Evolutionary conservation across 169 alveolate genomes (phyloP).

Genomic region (Neospora caninum): DNA sequence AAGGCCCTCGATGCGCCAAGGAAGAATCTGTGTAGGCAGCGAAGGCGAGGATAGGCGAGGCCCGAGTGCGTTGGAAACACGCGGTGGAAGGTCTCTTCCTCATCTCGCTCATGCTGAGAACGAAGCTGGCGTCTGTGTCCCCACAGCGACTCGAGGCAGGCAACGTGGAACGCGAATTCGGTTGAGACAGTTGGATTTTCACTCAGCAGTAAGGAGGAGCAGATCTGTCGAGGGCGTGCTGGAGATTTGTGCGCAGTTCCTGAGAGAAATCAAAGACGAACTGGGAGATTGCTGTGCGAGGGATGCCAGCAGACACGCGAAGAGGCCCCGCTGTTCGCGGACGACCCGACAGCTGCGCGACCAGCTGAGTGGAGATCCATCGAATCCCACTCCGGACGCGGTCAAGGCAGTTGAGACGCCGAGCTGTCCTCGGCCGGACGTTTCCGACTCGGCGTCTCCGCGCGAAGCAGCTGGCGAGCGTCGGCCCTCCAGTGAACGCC

Average conservation of each 20-base stretch:
- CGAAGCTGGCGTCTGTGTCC: background rate
- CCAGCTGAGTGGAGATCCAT: too few relatives aligned
- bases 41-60: too few relatives aligned
- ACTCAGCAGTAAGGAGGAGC: background rate
- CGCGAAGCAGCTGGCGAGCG: too few relatives aligned
- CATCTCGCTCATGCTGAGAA: background rate
- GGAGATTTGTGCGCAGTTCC: background rate
- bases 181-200: background rate
- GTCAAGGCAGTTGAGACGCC: too few relatives aligned
- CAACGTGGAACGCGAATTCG: background rate
- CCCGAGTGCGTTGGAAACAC: too few relatives aligned
- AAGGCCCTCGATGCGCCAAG: too few relatives aligned
- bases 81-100: background rate
- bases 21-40: too few relatives aligned
- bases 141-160: background rate
- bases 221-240: conserved; percentile 2
- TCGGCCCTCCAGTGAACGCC: too few relatives aligned
- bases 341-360: background rate
- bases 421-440: background rate
- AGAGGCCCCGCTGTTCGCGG: background rate
- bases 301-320: background rate
- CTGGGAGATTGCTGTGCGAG: background rate
- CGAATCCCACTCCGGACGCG: too few relatives aligned
- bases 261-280: background rate
- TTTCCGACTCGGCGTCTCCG: background rate